Evolutionary conservation across 352 stramenopile species (phyloP).

Genomic region (Pythium myriotylum): DNA sequence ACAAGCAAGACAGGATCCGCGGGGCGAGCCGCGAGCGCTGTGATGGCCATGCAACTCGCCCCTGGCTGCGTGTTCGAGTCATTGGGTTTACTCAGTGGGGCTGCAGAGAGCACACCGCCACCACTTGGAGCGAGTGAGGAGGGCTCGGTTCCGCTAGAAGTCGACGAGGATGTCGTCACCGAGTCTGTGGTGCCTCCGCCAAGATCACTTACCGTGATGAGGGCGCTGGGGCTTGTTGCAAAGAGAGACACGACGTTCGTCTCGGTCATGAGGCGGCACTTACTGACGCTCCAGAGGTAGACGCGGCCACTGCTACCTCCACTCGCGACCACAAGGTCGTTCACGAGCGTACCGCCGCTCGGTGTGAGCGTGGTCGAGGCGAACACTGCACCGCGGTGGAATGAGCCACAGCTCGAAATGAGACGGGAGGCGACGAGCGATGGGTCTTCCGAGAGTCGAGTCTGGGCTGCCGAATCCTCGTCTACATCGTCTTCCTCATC

Average conservation of each 20-base stretch:
- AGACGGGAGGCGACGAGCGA: slow-evolving; percentile 33
- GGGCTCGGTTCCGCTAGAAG: not conserved
- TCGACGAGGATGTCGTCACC: not conserved
- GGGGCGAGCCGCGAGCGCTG: slow-evolving; percentile 43
- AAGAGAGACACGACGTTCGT: slow-evolving; percentile 48
- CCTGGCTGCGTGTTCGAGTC: not conserved
- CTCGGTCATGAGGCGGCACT: slow-evolving; percentile 45
- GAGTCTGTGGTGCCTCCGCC: not conserved
- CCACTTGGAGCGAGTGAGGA: no score
- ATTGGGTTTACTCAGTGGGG: not conserved
- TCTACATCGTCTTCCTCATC: slow-evolving; percentile 72
- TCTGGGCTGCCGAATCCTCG: not conserved
- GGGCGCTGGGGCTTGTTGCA: slow-evolving; percentile 16
- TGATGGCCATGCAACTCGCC: slow-evolving; percentile 36
- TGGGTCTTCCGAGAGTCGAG: slow-evolving; percentile 2
- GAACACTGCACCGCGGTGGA: slow-evolving; percentile 52
- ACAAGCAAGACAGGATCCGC: slow-evolving; percentile 65
- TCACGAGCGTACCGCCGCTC: slow-evolving; percentile 44
- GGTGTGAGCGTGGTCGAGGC: slow-evolving; percentile 56
- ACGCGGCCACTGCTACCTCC: slow-evolving; percentile 51
- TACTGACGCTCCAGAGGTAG: slow-evolving; percentile 54
- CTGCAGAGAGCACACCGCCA: no score
- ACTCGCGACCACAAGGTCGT: slow-evolving; percentile 52
- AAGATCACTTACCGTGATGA: not conserved
- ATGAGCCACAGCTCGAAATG: slow-evolving; percentile 48